Conservation (phyloP, 208 protist species). For the Trichomonas vaginalis region DNA sequence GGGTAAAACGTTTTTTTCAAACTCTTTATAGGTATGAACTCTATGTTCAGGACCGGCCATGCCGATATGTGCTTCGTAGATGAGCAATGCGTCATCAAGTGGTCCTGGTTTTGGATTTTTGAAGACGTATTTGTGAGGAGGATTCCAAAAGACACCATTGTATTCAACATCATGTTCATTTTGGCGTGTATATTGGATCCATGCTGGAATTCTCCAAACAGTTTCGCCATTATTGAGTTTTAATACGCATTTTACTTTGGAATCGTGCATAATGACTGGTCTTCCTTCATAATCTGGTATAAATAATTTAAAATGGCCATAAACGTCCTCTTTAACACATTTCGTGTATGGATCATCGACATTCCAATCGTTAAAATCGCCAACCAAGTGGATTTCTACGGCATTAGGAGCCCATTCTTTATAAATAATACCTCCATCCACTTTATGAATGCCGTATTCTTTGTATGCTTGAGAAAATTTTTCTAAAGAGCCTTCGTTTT, state of each 20-base stretch:
- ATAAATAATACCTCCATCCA: neutral
- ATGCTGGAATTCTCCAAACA: neutral
- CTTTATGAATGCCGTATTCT: conserved; percentile 10
- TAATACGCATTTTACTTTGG: neutral
- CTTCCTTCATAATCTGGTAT: neutral
- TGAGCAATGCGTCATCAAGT: conserved; percentile 33
- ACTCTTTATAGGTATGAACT: conserved; percentile 50
- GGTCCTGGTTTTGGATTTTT: conserved; percentile 32
- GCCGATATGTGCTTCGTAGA: conserved; percentile 59
- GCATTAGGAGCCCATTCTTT: conserved; percentile 26
- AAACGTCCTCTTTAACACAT: neutral
- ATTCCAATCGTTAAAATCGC: conserved; percentile 28
- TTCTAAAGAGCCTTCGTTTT: neutral
- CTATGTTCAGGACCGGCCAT: conserved; percentile 43
- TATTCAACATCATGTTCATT: neutral
- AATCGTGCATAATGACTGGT: neutral
- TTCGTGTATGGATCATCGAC: neutral
- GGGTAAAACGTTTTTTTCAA: conserved; percentile 50
- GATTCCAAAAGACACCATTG: conserved; percentile 43
- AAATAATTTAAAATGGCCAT: neutral
- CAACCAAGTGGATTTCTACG: neutral
- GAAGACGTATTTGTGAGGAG: conserved; percentile 37
- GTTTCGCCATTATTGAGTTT: neutral
- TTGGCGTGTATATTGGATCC: conserved; percentile 4
- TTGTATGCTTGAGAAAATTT: conserved; percentile 11